These are phyloP conservation scores for Casuarina equisetifolia DNA, from an alignment of 306 rosid genomes.

Conservation along the genomic window DNA sequence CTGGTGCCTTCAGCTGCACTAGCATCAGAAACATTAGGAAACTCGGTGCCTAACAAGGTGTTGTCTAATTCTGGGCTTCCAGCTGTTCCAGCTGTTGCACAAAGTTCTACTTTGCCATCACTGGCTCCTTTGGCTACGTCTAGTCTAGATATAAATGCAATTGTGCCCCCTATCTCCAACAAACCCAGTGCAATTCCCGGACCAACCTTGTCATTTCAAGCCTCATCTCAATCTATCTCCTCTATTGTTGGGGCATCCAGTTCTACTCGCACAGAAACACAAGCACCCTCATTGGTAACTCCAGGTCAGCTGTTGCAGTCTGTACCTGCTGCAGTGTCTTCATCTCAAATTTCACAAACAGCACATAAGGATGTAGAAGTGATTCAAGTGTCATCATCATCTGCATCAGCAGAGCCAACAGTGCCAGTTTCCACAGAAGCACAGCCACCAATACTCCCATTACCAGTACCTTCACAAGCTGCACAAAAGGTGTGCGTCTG, in stretches of 20 bases:
- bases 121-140: slow-evolving; percentile 50
- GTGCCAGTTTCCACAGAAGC: slow-evolving; percentile 50
- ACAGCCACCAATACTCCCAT: slow-evolving; percentile 83
- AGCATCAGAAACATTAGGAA: slow-evolving; percentile 56
- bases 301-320: slow-evolving; percentile 85
- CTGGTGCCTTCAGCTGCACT: slow-evolving; percentile 40
- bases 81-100: slow-evolving; percentile 41
- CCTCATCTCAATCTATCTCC: slow-evolving; percentile 51
- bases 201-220: slow-evolving; percentile 55
- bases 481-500: slow-evolving; percentile 46
- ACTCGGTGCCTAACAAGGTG: slow-evolving; percentile 51
- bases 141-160: slow-evolving; percentile 46
- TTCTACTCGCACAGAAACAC: slow-evolving; percentile 43
- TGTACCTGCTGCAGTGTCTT: slow-evolving; percentile 51
- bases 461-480: slow-evolving; percentile 55
- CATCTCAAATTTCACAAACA: slow-evolving; percentile 51
- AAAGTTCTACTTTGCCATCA: slow-evolving; percentile 47
- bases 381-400: slow-evolving; percentile 56
- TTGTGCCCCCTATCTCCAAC: slow-evolving; percentile 48
- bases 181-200: slow-evolving; percentile 50
- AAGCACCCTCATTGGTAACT: slow-evolving; percentile 67
- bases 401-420: slow-evolving; percentile 43
- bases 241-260: slow-evolving; percentile 54
- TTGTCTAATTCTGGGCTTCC: slow-evolving; percentile 33
- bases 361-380: slow-evolving; percentile 81